A percentile compares a stretch with the other conserved stretches of the same genome.
Conservation (phyloP, 371 early-diverging fungal species). For the Phascolomyces articulosus region DNA sequence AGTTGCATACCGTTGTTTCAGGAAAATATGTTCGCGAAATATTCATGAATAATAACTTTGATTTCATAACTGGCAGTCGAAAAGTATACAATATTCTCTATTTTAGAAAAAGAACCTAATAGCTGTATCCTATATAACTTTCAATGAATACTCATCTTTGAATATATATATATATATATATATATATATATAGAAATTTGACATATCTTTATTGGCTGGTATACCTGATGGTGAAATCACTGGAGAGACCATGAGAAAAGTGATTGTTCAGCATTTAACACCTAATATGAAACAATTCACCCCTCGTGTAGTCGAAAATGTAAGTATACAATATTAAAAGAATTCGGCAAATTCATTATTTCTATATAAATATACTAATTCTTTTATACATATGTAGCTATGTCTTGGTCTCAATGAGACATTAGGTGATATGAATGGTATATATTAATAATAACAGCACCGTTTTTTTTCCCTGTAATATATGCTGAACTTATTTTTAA, state of each 20-base stretch:
- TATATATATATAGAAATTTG: slow-evolving; percentile 14
- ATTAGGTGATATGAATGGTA: no score
- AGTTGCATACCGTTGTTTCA: slow-evolving; percentile 11
- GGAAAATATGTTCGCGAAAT: slow-evolving; percentile 19
- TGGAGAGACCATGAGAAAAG: background rate
- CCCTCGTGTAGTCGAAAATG: slow-evolving; percentile 6
- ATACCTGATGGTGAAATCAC: background rate
- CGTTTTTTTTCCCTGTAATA: no score
- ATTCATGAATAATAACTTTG: slow-evolving; percentile 17
- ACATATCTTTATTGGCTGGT: slow-evolving; percentile 6
- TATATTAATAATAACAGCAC: no score
- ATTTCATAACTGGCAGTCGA: slow-evolving; percentile 8
- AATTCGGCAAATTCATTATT: background rate
- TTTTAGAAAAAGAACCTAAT: no score
- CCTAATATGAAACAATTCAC: slow-evolving; percentile 15
- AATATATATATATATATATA: no score
- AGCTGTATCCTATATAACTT: no score
- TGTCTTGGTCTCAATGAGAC: no score
- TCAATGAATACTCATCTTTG: no score
- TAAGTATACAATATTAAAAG: background rate
- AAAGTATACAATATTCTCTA: background rate
- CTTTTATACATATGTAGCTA: background rate
- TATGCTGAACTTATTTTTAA: no score
- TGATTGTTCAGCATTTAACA: slow-evolving; percentile 7
- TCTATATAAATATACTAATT: background rate